Percentiles rank a stretch among this genome's conserved stretches.
Conservation (phyloP, 2,329 filamentous ascomycete genomes). For the Colletotrichum abscissum region DNA sequence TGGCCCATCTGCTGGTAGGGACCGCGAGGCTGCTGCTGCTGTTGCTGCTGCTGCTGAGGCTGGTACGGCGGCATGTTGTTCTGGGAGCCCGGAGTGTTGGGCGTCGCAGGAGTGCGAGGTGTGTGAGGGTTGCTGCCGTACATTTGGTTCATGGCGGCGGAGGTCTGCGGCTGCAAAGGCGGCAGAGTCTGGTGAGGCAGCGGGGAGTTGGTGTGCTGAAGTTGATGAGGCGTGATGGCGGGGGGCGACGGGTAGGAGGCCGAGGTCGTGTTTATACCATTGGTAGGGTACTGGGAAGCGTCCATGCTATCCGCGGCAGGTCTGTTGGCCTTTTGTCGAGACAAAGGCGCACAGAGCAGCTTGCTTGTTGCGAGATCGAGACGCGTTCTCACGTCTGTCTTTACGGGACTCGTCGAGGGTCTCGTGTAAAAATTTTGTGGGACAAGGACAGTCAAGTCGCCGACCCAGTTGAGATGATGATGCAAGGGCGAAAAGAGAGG, state of each 20-base stretch:
- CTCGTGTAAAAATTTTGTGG: conserved; percentile 33
- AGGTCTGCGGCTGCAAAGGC: conserved; percentile 61
- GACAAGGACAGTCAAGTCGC: conserved; percentile 33
- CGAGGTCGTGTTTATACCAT: conserved; percentile 66
- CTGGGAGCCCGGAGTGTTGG: conserved; percentile 68
- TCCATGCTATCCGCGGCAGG: conserved; percentile 58
- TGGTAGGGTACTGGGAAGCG: conserved; percentile 64
- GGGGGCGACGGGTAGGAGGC: conserved; percentile 63
- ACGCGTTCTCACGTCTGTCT: conserved; percentile 35
- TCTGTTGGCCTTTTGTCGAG: conserved; percentile 34
- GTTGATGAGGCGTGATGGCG: conserved; percentile 63
- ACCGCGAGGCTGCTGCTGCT: conserved; percentile 54
- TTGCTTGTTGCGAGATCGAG: conserved; percentile 29
- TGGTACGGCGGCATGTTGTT: conserved; percentile 65
- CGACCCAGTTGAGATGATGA: conserved; percentile 21
- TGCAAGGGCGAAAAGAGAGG: conserved; percentile 5
- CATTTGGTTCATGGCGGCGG: conserved; percentile 60
- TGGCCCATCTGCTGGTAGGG: conserved; percentile 67
- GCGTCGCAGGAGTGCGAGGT: conserved; percentile 71
- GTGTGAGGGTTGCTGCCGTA: conserved; percentile 72
- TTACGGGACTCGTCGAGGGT: conserved; percentile 29
- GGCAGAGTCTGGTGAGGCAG: conserved; percentile 66
- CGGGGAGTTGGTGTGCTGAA: conserved; percentile 57
- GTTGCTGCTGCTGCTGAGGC: conserved; percentile 53
- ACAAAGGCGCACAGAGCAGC: conserved; percentile 34